phyloP scores from a whole-genome alignment of 2,329 filamentous ascomycete genomes.

The Sporothrix globosa region DNA sequence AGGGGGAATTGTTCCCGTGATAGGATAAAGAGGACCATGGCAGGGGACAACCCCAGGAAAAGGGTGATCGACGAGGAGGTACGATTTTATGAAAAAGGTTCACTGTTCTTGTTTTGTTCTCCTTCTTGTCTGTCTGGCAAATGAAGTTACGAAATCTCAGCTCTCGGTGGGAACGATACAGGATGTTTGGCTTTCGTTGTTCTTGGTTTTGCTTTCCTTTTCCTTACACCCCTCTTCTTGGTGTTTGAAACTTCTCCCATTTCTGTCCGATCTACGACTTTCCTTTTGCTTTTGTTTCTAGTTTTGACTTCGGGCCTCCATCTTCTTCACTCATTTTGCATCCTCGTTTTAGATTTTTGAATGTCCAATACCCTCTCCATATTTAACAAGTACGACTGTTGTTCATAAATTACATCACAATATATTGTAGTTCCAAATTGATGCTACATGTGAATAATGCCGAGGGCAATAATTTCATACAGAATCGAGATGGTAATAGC shows the following conservation, averaged over 20 bases:
- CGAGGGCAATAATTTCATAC: too few relatives aligned
- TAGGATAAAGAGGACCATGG: background rate
- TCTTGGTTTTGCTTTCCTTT: too few relatives aligned
- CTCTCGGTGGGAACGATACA: constrained; percentile 24
- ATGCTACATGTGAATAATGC: too few relatives aligned
- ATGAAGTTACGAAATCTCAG: constrained; percentile 33
- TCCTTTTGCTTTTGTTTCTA: constrained; percentile 2
- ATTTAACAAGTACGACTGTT: constrained; percentile 1
- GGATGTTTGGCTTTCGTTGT: constrained; percentile 2
- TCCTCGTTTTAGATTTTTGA: constrained; percentile 21
- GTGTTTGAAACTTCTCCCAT: background rate
- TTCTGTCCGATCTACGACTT: background rate
- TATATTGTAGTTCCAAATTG: background rate
- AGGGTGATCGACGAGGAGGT: background rate
- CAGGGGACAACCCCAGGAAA: too few relatives aligned
- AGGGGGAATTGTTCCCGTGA: background rate
- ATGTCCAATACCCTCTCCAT: constrained; percentile 29
- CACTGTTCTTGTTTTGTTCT: background rate
- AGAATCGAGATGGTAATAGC: too few relatives aligned
- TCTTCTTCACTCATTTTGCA: constrained; percentile 18
- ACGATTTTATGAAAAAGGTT: constrained; percentile 12
- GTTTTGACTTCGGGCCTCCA: background rate
- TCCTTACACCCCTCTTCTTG: too few relatives aligned
- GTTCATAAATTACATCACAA: background rate
- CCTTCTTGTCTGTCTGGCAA: background rate